These are phyloP conservation scores for Alternaria sp. DNA, from an alignment of 2,329 filamentous ascomycete genomes.

Conservation along the genomic window DNA sequence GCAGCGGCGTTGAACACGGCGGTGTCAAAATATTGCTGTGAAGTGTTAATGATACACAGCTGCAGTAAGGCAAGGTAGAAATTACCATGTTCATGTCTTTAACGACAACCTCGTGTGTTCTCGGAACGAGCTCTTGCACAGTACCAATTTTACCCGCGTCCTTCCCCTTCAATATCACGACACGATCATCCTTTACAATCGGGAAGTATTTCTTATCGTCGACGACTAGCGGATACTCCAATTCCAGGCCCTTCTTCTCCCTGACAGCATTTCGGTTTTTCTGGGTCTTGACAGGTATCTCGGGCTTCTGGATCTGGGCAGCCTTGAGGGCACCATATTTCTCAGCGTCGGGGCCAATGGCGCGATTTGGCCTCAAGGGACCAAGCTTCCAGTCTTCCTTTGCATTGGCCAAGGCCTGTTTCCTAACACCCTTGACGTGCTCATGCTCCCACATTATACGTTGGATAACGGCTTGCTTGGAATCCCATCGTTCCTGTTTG, in stretches of 20 bases:
- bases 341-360: slow-evolving; percentile 67
- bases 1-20: slow-evolving; percentile 44
- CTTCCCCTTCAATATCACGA: slow-evolving; percentile 78
- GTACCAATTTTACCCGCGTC: slow-evolving; percentile 85
- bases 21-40: slow-evolving; percentile 53
- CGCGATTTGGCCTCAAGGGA: slow-evolving; percentile 77
- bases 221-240: slow-evolving; percentile 39
- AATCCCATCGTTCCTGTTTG: slow-evolving; percentile 39
- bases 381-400: slow-evolving; percentile 82
- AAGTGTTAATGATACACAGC: slow-evolving; percentile 1
- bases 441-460: slow-evolving; percentile 26
- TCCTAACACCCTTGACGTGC: slow-evolving; percentile 46
- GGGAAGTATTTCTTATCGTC: slow-evolving; percentile 42
- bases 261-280: slow-evolving; percentile 30
- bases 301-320: slow-evolving; percentile 39
- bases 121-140: slow-evolving; percentile 64
- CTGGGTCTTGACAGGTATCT: slow-evolving; percentile 50
- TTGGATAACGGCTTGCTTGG: slow-evolving; percentile 37
- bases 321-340: slow-evolving; percentile 66
- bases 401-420: slow-evolving; percentile 63
- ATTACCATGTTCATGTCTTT: slow-evolving; percentile 53
- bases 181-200: slow-evolving; percentile 72
- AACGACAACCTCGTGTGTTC: slow-evolving; percentile 47
- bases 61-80: not conserved
- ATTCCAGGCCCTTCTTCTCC: slow-evolving; percentile 30